Percentiles rank a stretch among this genome's conserved stretches.
These are phyloP conservation scores for Penium margaritaceum DNA, from an alignment of 139 green algal genomes.

Conservation along the genomic window DNA sequence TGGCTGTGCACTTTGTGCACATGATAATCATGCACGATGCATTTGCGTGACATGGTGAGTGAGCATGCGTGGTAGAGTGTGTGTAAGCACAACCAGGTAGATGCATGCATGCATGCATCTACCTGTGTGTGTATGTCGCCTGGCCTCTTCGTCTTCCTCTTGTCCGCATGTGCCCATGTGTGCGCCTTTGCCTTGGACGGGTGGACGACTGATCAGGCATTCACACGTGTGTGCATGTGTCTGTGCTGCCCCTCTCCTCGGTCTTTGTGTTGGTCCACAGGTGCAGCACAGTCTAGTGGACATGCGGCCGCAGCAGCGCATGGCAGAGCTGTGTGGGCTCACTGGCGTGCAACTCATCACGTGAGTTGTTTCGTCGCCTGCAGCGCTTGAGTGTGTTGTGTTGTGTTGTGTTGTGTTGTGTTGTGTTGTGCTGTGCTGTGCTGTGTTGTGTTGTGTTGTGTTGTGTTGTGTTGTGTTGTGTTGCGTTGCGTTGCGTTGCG, in stretches of 20 bases:
- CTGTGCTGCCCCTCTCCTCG: background rate
- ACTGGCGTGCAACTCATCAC: slow-evolving; percentile 39
- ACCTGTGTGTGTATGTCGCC: too few relatives aligned
- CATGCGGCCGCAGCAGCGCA: slow-evolving; percentile 35
- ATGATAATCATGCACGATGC: background rate
- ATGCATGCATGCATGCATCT: background rate
- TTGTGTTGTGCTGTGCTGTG: too few relatives aligned
- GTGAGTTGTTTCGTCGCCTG: slow-evolving; percentile 11
- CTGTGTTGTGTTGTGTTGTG: too few relatives aligned
- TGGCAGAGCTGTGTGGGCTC: slow-evolving; percentile 34
- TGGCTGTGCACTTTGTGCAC: background rate
- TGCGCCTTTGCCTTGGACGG: background rate
- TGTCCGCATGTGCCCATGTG: background rate
- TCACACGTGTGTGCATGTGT: background rate
- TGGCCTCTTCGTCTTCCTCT: too few relatives aligned
- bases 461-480: too few relatives aligned
- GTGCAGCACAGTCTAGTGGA: slow-evolving; percentile 41
- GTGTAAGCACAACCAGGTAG: background rate
- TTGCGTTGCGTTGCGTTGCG: too few relatives aligned
- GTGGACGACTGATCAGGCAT: background rate
- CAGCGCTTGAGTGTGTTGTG: background rate
- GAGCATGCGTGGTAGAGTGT: background rate
- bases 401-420: background rate
- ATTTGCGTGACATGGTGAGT: background rate
- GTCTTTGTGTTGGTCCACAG: background rate